phyloP scores from a whole-genome alignment of 2,329 filamentous ascomycete species.

The Aspergillus fumigatiaffinis region DNA sequence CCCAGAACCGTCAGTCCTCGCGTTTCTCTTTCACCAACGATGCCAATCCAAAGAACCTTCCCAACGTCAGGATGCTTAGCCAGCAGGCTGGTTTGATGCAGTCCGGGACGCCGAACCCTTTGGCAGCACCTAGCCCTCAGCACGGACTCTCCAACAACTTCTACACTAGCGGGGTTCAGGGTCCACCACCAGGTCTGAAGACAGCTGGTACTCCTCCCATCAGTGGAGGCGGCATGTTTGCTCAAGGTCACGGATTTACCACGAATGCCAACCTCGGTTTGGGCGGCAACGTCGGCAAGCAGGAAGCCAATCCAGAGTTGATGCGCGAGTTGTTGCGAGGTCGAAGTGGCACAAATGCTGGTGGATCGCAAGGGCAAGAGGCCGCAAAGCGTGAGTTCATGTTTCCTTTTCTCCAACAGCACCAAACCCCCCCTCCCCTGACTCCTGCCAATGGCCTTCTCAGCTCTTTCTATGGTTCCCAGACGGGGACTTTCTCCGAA shows the following conservation, averaged over 20 bases:
- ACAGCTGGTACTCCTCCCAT: constrained; percentile 90
- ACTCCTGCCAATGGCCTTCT: constrained; percentile 87
- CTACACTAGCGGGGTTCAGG: constrained; percentile 81
- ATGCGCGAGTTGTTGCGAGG: constrained; percentile 78
- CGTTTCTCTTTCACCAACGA: constrained; percentile 87
- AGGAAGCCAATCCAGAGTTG: constrained; percentile 70
- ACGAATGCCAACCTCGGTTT: constrained; percentile 60
- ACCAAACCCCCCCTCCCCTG: constrained; percentile 84
- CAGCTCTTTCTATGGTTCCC: constrained; percentile 85
- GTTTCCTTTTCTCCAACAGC: constrained; percentile 86
- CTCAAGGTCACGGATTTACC: constrained; percentile 80
- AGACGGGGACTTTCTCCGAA: constrained; percentile 84
- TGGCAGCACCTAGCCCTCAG: constrained; percentile 36
- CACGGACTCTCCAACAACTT: constrained; percentile 59
- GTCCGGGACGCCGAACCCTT: constrained; percentile 34
- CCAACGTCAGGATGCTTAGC: constrained; percentile 55
- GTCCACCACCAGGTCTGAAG: constrained; percentile 91
- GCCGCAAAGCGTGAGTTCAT: constrained; percentile 97
- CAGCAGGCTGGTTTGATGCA: constrained; percentile 47
- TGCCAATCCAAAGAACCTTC: constrained; percentile 47
- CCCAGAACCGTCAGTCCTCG: constrained; percentile 78
- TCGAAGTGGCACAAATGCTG: constrained; percentile 55
- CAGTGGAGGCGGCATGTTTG: constrained; percentile 75
- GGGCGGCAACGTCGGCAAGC: constrained; percentile 57
- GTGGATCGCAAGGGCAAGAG: constrained; percentile 71